phyloP scores from a whole-genome alignment of 768 basidiomycete species.

The Strobilomyces dryophilus region DNA sequence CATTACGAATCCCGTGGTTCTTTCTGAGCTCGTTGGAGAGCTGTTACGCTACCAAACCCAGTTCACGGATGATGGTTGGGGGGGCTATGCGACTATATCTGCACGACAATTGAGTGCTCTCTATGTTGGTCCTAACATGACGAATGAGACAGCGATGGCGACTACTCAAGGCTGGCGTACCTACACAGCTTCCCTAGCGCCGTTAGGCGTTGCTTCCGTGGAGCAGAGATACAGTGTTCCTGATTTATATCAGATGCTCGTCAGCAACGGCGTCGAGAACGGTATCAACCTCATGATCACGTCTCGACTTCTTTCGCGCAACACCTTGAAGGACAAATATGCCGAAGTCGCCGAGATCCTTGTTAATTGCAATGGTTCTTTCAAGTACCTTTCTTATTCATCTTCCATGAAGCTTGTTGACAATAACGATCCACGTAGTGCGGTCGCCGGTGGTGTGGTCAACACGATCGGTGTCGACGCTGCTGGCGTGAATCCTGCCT shows the following conservation, averaged over 20 bases:
- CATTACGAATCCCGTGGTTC: background rate
- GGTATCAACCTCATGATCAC: constrained; percentile 3
- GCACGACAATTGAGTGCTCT: background rate
- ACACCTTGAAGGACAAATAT: constrained; percentile 3
- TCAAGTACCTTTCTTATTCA: constrained; percentile 2
- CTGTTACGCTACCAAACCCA: background rate
- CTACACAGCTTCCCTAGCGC: constrained; percentile 12
- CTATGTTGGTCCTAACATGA: background rate
- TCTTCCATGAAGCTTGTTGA: background rate
- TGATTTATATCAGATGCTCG: background rate
- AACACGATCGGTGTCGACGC: constrained; percentile 33
- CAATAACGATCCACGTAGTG: constrained; percentile 20
- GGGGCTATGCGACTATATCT: background rate
- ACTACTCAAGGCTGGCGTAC: constrained; percentile 27
- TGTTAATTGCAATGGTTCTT: background rate
- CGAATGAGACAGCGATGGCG: background rate
- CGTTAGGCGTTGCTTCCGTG: constrained; percentile 2
- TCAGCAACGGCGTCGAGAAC: background rate
- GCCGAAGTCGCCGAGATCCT: constrained; percentile 5
- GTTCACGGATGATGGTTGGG: background rate
- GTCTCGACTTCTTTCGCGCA: constrained; percentile 9
- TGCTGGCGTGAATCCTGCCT: constrained; percentile 45
- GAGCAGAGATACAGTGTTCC: background rate
- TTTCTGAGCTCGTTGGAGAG: background rate
- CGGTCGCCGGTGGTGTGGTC: constrained; percentile 42